Base-by-base conservation (phyloP, 1,139 yeast species). In the Candida labiduridarum region DNA sequence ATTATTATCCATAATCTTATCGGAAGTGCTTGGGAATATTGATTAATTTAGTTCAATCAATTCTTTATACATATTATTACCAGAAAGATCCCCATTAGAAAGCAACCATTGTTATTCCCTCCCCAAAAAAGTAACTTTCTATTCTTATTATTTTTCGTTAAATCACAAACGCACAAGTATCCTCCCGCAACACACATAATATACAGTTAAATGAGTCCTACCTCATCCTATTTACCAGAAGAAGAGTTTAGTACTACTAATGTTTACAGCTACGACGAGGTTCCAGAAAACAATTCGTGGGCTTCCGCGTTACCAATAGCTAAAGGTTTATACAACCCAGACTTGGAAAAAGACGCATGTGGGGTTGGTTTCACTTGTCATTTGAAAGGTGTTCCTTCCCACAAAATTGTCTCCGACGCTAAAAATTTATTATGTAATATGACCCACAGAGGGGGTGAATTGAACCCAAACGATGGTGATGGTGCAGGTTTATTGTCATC, bases 401-500 rank as follows among this genome's bases (percentile, higher is more conserved):
- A 94, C 76, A 91, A 92, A 68, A 91, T 92, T 59, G 94, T 94
- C 53, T 85, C 96, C 44, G 98, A 94, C 72, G 97, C 97, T 42
- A 78, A 84, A 60, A 84, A 82, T 64, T 78, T 94, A 65, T 83
- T 94, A 53, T 92, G 98, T 76, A 94, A 94, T 72, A 94, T 94
- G 98, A 89, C 97, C 56, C 99, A 94, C 70, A 84, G 99, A 74
- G 99, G 99, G 66, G 99, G 99, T 45, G 97, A 92, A 56, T 84
- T 96, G 44, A 96, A 91, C 66, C 96, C 98, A 29, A 84, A 92
- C 63, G 97, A 94, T 66, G 99, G 99, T 71, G 99, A 94, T 68
- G 99, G 99, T 72, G 99, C 99, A 41, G 99, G 99, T 68, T 91
- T 94, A 55, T 83, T 94, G 81, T 83, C 95, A 48, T 87, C 96